Evolutionary conservation across 1,284 basidiomycete genomes (phyloP), one percentile per base, ranked within the genome.

Genomic region (Sphaerobolus stellatus): DNA sequence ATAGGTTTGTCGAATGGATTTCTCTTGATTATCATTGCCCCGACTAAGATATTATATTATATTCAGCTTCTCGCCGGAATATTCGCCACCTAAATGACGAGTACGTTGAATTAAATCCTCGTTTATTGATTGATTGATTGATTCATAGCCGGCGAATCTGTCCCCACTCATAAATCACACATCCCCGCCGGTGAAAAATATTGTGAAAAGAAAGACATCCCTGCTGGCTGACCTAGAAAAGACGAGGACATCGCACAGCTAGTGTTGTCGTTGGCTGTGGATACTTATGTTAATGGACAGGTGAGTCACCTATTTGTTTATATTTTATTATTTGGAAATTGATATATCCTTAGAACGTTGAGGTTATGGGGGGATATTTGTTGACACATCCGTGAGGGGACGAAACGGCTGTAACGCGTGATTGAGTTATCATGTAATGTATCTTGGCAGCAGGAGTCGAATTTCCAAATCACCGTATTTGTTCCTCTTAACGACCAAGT

Each of bases 221-320:
- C 70, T 1, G 70, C 68, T 16, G 67, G 66, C 14, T 62, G 70
- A 5, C 66, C 70, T 2, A 71, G 72, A 7, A 51, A 62, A 3
- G 72, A 71, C 4, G 66, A 69, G 48, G 71, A 72, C 48, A 68
- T 72, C 62, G 70, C 70, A 14, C 72, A 73, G 54, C 62, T 64
- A n/a, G 64, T 62, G 20, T 58, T 73, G 24, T 58, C 65, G 49
- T 60, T 72, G 9, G 67, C 69, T 1, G 61, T 62, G 47, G 71
- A 74, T 48, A 59, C 71, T 56, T 72, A 71, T 52, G 57, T 66
- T 4, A 71, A 71, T 44, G 71, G 70, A 2, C 69, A 71, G 64
- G 70, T 70, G 44, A 27, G 61, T 52, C 13, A 4, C 2, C 20
- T n/a, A n/a, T n/a, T n/a, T n/a, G n/a, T n/a, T n/a, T n/a, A n/a